These are phyloP conservation scores for Melocanna baccifera DNA, from an alignment of 176 grass and related monocot genomes.

Conservation along the genomic window DNA sequence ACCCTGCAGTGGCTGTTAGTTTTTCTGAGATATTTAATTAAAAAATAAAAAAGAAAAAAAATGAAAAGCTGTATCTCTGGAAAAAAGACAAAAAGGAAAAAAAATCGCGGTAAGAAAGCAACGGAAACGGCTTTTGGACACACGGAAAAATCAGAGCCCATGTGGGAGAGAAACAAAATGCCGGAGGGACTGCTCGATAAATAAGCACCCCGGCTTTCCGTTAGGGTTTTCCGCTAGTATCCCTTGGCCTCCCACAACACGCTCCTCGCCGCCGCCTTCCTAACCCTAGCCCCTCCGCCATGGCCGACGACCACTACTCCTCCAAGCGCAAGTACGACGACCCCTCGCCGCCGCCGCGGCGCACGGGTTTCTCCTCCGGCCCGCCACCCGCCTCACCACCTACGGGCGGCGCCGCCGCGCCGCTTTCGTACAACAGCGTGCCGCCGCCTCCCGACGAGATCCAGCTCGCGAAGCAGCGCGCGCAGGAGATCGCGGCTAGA, in stretches of 20 bases:
- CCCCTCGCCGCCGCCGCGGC: slow-evolving; percentile 45
- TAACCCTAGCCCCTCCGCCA: slow-evolving; percentile 48
- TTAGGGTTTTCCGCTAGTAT: slow-evolving; percentile 47
- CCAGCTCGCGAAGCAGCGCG: slow-evolving; percentile 87
- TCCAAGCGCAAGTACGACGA: slow-evolving; percentile 89
- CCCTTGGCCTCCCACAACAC: not conserved
- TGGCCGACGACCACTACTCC: slow-evolving; percentile 84
- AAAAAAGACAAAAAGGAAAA: too few species aligned
- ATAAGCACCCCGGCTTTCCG: not conserved
- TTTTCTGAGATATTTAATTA: too few species aligned
- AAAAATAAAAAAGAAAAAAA: too few species aligned
- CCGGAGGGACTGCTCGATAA: slow-evolving; percentile 31
- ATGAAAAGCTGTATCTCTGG: too few species aligned
- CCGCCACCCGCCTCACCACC: slow-evolving; percentile 50
- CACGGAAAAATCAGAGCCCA: not conserved
- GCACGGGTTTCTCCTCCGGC: slow-evolving; percentile 78
- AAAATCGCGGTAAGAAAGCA: too few species aligned
- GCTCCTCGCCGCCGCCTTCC: not conserved
- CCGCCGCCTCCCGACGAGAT: slow-evolving; percentile 81
- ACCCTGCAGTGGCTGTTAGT: too few species aligned
- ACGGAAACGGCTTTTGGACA: too few species aligned
- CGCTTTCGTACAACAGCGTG: slow-evolving; percentile 67
- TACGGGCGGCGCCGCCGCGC: not conserved
- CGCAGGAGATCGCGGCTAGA: slow-evolving; percentile 89
- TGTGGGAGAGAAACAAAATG: not conserved